A percentile compares a stretch with the other conserved stretches of the same genome.
phyloP scores from a whole-genome alignment of 768 basidiomycete genomes.

The Boletus subcaerulescens region DNA sequence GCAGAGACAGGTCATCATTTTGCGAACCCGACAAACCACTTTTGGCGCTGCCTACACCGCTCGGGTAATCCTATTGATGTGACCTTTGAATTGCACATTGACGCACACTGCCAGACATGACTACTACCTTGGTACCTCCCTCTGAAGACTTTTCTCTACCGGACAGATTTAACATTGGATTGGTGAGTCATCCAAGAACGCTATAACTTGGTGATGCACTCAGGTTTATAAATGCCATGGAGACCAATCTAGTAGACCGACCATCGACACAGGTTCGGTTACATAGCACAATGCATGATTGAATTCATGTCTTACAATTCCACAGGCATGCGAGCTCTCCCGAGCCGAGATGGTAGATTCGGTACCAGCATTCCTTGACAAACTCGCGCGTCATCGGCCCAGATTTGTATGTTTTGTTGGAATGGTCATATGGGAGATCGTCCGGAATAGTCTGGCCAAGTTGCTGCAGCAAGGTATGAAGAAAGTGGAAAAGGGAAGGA shows the following conservation, averaged over 20 bases:
- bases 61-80: slow-evolving; percentile 44
- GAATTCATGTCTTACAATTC: neutral
- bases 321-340: slow-evolving; percentile 55
- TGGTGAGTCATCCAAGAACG: slow-evolving; percentile 45
- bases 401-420: slow-evolving; percentile 78
- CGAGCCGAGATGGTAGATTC: slow-evolving; percentile 47
- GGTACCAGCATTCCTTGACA: slow-evolving; percentile 57
- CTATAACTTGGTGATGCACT: neutral
- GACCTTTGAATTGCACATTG: neutral
- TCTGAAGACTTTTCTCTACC: slow-evolving; percentile 62
- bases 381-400: slow-evolving; percentile 56
- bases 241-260: slow-evolving; percentile 77
- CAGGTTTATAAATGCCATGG: neutral
- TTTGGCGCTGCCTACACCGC: slow-evolving; percentile 69
- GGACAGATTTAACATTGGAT: slow-evolving; percentile 54
- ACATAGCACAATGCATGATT: neutral
- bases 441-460: slow-evolving; percentile 37
- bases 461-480: slow-evolving; percentile 7
- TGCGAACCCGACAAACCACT: slow-evolving; percentile 77
- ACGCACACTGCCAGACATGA: slow-evolving; percentile 47
- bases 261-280: slow-evolving; percentile 58
- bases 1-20: slow-evolving; percentile 75
- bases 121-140: slow-evolving; percentile 47
- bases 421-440: slow-evolving; percentile 54
- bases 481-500: slow-evolving; percentile 4